Conservation (phyloP, 805 yeast genomes). For the Suhomyces prunicola region DNA sequence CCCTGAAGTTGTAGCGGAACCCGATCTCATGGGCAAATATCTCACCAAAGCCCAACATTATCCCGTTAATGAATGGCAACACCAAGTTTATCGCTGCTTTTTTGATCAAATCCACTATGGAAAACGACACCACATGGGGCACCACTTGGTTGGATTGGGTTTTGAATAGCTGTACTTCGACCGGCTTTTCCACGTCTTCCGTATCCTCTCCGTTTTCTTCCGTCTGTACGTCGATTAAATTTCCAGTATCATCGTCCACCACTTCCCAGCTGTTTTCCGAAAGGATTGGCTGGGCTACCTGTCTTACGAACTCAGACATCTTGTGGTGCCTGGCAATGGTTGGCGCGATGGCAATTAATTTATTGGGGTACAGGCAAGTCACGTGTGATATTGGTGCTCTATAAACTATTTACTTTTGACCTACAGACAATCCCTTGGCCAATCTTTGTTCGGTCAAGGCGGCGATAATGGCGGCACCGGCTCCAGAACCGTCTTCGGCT, state of each 20-base stretch:
- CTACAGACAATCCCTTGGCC: slow-evolving; percentile 66
- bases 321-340: background rate
- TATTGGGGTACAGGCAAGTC: background rate
- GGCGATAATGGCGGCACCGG: slow-evolving; percentile 97
- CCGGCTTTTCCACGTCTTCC: background rate
- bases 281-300: background rate
- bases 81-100: slow-evolving; percentile 71
- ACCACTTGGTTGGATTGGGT: background rate
- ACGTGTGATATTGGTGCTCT: background rate
- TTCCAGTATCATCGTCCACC: background rate
- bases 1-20: slow-evolving; percentile 70
- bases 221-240: background rate
- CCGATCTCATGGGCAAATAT: slow-evolving; percentile 91
- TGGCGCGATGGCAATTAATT: background rate
- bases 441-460: slow-evolving; percentile 86
- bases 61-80: slow-evolving; percentile 86
- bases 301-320: background rate
- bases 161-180: background rate
- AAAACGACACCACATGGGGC: slow-evolving; percentile 8
- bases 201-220: background rate
- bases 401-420: slow-evolving; percentile 25
- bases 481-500: slow-evolving; percentile 98
- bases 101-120: slow-evolving; percentile 39
- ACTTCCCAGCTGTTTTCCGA: background rate
- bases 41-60: slow-evolving; percentile 96